Evolutionary conservation across 1,284 basidiomycete genomes (phyloP), one percentile per base, ranked within the genome.

Genomic region (Neotropicomus parvogracilis): DNA sequence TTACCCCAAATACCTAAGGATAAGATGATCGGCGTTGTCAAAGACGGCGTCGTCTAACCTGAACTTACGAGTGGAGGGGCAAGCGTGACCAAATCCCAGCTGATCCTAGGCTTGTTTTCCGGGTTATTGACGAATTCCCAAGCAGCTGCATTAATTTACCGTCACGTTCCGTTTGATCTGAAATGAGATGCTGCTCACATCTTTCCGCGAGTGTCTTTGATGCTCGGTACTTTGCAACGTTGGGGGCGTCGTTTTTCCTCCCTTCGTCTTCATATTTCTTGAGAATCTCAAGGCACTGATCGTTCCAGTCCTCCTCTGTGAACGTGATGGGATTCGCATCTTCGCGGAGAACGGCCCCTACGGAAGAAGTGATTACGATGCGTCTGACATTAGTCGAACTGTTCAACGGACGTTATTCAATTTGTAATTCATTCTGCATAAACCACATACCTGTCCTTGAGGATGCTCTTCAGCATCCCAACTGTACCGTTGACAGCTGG

Each of bases 201-300:
- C 65, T 70, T 63, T 92, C 88, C 2, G 88, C 86, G 2, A 91
- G 69, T 5, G 77, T 80, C 71, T 91, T 91, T 19, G 75, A 78
- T 14, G 75, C 78, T 37, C 71, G 65, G 59, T 85, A 88, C 59
- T 78, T 80, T 35, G 68, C 62, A 6, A 62, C 48, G 1, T 56
- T 54, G 2, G 66, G 41, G 1, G 81, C 77, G 13, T 74, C 71
- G n/a, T 63, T 60, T 39, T 20, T 56, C 16, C 61, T 62, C 13
- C 84, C 82, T 44, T 78, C 72, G 50, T 75, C 67, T 55, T 76
- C 70, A 11, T 82, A 72, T 52, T 75, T 66, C 58, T 78, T 72
- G 16, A 84, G 71, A 39, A 75, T 68, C 19, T 73, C 62, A n/a
- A 78, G 64, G 3, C 77, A 73, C 33, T 73, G 69, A 8, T 78